Base-by-base conservation (phyloP, 2,329 filamentous ascomycete species). In the Ophiostoma perfectum region DNA sequence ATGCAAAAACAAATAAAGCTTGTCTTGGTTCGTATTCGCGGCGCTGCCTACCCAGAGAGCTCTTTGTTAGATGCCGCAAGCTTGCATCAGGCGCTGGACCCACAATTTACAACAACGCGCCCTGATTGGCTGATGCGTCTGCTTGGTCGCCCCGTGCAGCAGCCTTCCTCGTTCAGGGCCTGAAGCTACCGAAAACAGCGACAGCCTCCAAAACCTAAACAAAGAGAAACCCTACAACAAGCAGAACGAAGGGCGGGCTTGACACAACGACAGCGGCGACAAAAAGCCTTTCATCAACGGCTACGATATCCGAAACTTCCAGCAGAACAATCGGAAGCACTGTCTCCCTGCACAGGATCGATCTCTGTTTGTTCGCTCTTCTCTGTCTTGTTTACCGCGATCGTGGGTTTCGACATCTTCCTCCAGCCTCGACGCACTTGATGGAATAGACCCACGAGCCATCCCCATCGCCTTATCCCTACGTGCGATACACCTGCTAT, bases 171-270 rank as follows among this genome's bases (percentile, higher is more conserved):
- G 44, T 64, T 39, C 63, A 52, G 38, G 18, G 8, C 49, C 65
- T 45, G 27, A 41, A 69, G 69, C 69, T 71, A 63, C 69, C 45
- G 65, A 68, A 71, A 71, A 67, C 67, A 71, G 70, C 66, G 67
- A 66, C 62, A 42, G 60, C 60, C 38, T 66, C 58, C 55, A 68
- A 69, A 66, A 68, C 47, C 69, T 67, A 71, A 70, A 71, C 67
- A 68, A 69, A 70, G 60, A 36, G 36, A 16, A 18, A 27, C 8
- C 12, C 42, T 64, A 36, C 42, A 27, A 63, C 55, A 47, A 66
- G 36, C 39, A 49, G 41, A n/a, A 60, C 27, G 39, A 55, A 65
- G 42, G 62, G 44, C 39, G 55, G 41, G 49, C 52, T 64, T 47
- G 16, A n/a, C 66, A 62, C 64, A 38, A 64, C 66, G 55, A 39